Conservation (phyloP, 2,329 filamentous ascomycete species). For the Colletotrichum destructivum region DNA sequence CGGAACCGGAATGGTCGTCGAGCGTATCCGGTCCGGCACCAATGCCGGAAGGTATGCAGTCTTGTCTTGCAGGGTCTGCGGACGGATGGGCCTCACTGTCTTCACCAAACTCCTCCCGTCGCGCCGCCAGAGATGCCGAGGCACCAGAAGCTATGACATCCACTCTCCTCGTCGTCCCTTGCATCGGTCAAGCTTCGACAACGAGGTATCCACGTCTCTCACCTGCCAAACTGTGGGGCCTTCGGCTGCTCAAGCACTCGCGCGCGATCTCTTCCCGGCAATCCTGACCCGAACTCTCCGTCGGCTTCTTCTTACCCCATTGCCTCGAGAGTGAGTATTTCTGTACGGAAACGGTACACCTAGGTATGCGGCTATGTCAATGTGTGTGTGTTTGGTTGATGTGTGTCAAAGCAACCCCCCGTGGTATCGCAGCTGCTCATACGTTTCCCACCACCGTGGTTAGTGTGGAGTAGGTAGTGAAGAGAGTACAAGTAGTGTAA, state of each 20-base stretch:
- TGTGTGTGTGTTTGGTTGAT: too few species aligned
- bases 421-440: too few species aligned
- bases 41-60: not conserved
- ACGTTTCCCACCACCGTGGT: not conserved
- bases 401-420: too few species aligned
- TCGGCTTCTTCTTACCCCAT: not conserved
- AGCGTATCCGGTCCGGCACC: not conserved
- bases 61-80: too few species aligned
- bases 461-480: too few species aligned
- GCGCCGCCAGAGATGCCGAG: slow-evolving; percentile 18
- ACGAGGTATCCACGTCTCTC: not conserved
- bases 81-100: not conserved
- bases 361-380: too few species aligned
- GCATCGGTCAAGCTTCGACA: not conserved
- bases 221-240: slow-evolving; percentile 18
- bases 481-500: too few species aligned
- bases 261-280: slow-evolving; percentile 1
- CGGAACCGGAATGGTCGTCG: not conserved
- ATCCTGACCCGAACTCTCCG: not conserved
- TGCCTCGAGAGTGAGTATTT: too few species aligned
- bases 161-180: not conserved
- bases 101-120: not conserved
- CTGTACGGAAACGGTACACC: too few species aligned
- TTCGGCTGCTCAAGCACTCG: slow-evolving; percentile 7
- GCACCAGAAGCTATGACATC: slow-evolving; percentile 14